phyloP scores from a whole-genome alignment of 2,329 filamentous ascomycete genomes.

The Colletotrichum godetiae region DNA sequence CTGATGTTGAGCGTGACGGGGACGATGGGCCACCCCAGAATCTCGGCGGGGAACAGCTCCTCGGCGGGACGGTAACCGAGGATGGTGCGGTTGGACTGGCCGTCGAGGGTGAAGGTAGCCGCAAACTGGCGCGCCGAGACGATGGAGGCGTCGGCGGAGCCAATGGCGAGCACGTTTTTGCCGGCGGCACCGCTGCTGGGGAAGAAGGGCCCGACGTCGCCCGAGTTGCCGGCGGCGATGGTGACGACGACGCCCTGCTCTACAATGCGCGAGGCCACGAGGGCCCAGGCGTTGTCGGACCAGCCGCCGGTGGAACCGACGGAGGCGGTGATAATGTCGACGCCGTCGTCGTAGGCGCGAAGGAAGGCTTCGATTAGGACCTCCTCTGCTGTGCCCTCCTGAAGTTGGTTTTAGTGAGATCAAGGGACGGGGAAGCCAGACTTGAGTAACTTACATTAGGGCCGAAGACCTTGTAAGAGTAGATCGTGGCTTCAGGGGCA shows the following conservation, averaged over 20 bases:
- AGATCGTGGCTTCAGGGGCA: slow-evolving; percentile 29
- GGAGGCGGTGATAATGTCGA: slow-evolving; percentile 34
- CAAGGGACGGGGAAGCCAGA: not conserved
- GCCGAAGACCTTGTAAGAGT: slow-evolving; percentile 34
- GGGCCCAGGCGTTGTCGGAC: slow-evolving; percentile 54
- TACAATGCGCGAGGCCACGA: slow-evolving; percentile 53
- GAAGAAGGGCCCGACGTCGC: slow-evolving; percentile 39
- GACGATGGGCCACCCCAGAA: slow-evolving; percentile 41
- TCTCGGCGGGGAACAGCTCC: slow-evolving; percentile 37
- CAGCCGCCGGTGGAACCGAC: slow-evolving; percentile 40
- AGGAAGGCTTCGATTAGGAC: slow-evolving; percentile 34
- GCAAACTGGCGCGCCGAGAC: slow-evolving; percentile 34
- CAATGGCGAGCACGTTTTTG: slow-evolving; percentile 41
- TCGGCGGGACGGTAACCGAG: slow-evolving; percentile 40
- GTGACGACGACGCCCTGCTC: slow-evolving; percentile 42
- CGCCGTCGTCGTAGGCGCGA: slow-evolving; percentile 31
- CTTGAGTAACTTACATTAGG: not conserved
- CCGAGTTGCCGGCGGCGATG: slow-evolving; percentile 33
- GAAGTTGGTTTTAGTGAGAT: not conserved
- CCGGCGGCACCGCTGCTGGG: slow-evolving; percentile 40
- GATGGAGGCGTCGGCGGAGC: slow-evolving; percentile 27
- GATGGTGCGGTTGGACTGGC: slow-evolving; percentile 38
- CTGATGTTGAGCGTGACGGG: slow-evolving; percentile 41
- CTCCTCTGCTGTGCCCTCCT: slow-evolving; percentile 28
- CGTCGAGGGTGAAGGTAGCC: slow-evolving; percentile 39